Evolutionary conservation across 177 flowering plant species (phyloP).

Genomic region (Vitis hybrid): DNA sequence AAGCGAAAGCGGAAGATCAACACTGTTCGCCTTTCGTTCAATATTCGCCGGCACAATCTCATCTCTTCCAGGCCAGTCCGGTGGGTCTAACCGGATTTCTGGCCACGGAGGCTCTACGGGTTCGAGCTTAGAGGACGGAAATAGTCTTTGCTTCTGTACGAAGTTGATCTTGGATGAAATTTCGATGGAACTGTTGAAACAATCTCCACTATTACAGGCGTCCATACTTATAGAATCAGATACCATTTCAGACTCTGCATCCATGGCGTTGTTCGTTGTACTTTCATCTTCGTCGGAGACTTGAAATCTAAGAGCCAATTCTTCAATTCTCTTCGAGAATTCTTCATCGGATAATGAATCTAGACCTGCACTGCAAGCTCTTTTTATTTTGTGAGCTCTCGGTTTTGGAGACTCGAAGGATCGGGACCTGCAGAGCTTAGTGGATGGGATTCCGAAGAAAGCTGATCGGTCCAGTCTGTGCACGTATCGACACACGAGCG

Average conservation of each 20-base stretch:
- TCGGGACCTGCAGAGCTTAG: conserved; percentile 37
- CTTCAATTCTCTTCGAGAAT: conserved; percentile 49
- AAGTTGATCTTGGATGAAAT: background rate
- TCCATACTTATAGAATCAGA: conserved; percentile 8
- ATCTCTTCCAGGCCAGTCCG: conserved; percentile 37
- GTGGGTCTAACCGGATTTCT: conserved; percentile 22
- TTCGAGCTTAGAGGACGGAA: background rate
- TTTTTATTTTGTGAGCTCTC: conserved; percentile 19
- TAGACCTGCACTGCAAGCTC: conserved; percentile 55
- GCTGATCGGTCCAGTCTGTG: conserved; percentile 32
- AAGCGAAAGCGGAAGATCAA: conserved; percentile 79
- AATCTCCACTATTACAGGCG: background rate
- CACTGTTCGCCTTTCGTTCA: conserved; percentile 73
- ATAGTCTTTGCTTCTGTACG: conserved; percentile 3
- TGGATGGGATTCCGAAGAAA: conserved; percentile 35
- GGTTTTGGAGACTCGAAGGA: conserved; percentile 41
- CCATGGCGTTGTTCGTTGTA: background rate
- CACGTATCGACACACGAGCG: conserved; percentile 29
- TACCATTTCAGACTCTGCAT: conserved; percentile 17
- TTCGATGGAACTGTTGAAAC: background rate
- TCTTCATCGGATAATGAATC: conserved; percentile 72
- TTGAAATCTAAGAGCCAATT: conserved; percentile 52
- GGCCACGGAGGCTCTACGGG: conserved; percentile 27
- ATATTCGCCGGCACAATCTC: conserved; percentile 50
- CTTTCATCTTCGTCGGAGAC: conserved; percentile 30